Percentiles rank a stretch among this genome's conserved stretches.
Conservation (phyloP, 495 filamentous ascomycete species). For the Pyronema omphalodes region DNA sequence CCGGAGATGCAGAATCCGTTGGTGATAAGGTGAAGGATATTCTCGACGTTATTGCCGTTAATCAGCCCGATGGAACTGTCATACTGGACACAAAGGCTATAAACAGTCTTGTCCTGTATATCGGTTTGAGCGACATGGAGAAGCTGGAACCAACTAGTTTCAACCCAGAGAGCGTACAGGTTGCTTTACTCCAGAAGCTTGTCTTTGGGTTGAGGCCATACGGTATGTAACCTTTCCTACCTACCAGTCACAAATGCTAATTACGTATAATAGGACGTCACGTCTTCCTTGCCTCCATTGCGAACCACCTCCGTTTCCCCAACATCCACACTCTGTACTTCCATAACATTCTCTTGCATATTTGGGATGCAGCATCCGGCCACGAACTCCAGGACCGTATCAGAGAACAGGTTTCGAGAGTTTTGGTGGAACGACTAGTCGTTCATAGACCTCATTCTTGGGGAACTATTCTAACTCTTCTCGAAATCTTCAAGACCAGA, state of each 20-base stretch:
- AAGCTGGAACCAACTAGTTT: conserved; percentile 47
- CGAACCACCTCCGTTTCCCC: conserved; percentile 79
- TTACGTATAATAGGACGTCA: conserved; percentile 39
- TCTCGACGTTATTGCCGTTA: neutral
- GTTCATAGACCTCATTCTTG: conserved; percentile 90
- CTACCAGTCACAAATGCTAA: neutral
- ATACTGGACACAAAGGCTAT: conserved; percentile 52
- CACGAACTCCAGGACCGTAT: conserved; percentile 68
- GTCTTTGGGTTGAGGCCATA: conserved; percentile 56
- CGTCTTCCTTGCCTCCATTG: conserved; percentile 64
- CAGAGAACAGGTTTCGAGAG: conserved; percentile 71
- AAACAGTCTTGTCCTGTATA: conserved; percentile 65
- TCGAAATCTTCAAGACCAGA: conserved; percentile 81
- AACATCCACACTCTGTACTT: conserved; percentile 88
- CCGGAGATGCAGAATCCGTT: neutral
- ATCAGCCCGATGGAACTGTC: conserved; percentile 29
- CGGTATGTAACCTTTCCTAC: conserved; percentile 1
- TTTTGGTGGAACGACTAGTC: conserved; percentile 70
- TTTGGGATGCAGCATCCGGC: conserved; percentile 61
- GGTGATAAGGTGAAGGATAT: neutral
- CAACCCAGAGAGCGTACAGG: conserved; percentile 48
- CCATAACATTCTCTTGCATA: conserved; percentile 63
- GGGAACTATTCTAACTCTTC: conserved; percentile 77
- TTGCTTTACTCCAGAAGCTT: conserved; percentile 53
- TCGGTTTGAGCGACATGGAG: conserved; percentile 53